Evolutionary conservation across 805 yeast species (phyloP).

Genomic region (Yarrowia hollandica): DNA sequence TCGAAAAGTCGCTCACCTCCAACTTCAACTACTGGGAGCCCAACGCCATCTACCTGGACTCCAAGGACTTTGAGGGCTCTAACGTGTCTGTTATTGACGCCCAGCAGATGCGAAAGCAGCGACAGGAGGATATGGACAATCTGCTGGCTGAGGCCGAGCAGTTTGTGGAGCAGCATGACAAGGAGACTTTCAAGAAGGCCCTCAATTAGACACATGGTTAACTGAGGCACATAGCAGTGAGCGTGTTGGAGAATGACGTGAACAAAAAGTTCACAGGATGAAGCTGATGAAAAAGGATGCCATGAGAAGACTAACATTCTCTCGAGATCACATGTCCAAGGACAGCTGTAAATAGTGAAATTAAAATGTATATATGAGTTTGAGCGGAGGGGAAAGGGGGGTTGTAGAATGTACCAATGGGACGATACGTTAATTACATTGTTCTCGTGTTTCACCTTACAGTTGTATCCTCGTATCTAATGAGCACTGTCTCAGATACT

Average conservation of each 20-base stretch:
- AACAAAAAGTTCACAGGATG: too few species aligned
- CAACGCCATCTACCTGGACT: constrained; percentile 66
- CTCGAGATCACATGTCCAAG: too few species aligned
- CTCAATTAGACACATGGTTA: not conserved
- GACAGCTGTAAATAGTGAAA: constrained; percentile 20
- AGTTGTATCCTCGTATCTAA: too few species aligned
- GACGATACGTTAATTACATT: too few species aligned
- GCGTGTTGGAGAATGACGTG: too few species aligned
- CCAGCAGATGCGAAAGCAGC: constrained; percentile 50
- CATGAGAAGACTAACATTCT: not conserved
- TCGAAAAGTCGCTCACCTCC: constrained; percentile 43
- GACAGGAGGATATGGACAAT: constrained; percentile 49
- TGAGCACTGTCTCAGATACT: too few species aligned
- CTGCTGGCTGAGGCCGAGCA: constrained; percentile 50
- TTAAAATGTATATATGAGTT: constrained; percentile 6
- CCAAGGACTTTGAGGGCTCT: constrained; percentile 55
- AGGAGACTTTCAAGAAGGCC: constrained; percentile 36
- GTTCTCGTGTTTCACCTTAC: too few species aligned
- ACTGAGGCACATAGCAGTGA: too few species aligned
- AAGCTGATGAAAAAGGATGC: not conserved
- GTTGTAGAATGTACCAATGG: too few species aligned
- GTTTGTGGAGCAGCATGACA: constrained; percentile 38
- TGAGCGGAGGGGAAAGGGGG: too few species aligned
- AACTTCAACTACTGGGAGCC: constrained; percentile 66
- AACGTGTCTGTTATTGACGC: constrained; percentile 51